Percentiles rank a stretch among this genome's conserved stretches.
phyloP scores from a whole-genome alignment of 2,329 filamentous ascomycete species.

The Exophiala calicioides region DNA sequence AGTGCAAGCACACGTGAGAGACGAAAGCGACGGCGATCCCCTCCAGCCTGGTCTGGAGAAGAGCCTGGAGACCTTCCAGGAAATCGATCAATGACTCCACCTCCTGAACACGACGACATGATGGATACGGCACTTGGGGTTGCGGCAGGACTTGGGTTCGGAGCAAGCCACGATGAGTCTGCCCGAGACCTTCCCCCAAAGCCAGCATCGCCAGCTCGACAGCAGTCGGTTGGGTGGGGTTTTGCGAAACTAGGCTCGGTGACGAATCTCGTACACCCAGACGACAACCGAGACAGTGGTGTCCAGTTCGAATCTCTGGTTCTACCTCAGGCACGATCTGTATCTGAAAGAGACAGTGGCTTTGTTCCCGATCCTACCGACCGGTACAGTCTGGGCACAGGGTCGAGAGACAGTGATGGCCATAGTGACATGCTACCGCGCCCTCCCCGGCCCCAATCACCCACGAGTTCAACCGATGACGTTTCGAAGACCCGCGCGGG shows the following conservation, averaged over 20 bases:
- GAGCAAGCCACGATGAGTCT: constrained; percentile 12
- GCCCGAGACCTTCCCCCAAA: constrained; percentile 8
- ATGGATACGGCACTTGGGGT: constrained; percentile 32
- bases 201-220: constrained; percentile 12
- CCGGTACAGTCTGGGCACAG: constrained; percentile 9
- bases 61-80: constrained; percentile 31
- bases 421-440: constrained; percentile 21
- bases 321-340: constrained; percentile 31
- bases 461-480: constrained; percentile 32
- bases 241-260: constrained; percentile 23
- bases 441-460: constrained; percentile 27
- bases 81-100: constrained; percentile 26
- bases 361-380: constrained; percentile 39
- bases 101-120: constrained; percentile 30
- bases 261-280: constrained; percentile 3
- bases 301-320: constrained; percentile 48
- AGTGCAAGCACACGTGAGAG: constrained; percentile 31
- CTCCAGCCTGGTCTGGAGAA: constrained; percentile 25
- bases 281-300: constrained; percentile 46
- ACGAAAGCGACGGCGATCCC: constrained; percentile 28
- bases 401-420: constrained; percentile 3
- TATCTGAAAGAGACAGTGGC: constrained; percentile 43
- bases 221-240: constrained; percentile 25
- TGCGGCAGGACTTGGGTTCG: constrained; percentile 30
- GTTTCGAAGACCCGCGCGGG: constrained; percentile 12